A percentile compares a stretch with the other conserved stretches of the same genome.
Conservation (phyloP, 1,284 basidiomycete genomes). For the Cryptococcus deneoformans region DNA sequence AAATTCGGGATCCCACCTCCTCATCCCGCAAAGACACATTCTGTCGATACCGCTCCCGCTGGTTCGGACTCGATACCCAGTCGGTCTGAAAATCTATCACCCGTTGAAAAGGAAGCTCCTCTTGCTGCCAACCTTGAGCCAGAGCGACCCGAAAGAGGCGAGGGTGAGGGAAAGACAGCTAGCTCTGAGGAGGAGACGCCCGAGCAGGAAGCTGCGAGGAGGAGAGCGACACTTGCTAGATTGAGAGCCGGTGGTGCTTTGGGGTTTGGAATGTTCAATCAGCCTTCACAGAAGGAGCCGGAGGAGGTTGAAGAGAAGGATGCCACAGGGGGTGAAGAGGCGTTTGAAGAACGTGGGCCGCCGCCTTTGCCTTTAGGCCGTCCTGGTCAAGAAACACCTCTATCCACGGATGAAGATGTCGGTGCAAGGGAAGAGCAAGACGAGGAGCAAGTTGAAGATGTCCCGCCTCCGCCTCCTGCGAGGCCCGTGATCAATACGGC, state of each 20-base stretch:
- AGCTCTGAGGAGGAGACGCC: conserved; percentile 34
- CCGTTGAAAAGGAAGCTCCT: conserved; percentile 8
- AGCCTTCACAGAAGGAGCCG: conserved; percentile 11
- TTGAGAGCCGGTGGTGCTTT: conserved; percentile 46
- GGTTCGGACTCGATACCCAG: background rate
- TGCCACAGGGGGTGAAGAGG: conserved; percentile 8
- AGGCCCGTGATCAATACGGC: background rate
- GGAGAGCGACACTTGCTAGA: conserved; percentile 44
- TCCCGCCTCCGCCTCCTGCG: background rate
- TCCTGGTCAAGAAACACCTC: conserved; percentile 10
- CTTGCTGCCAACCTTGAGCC: conserved; percentile 2
- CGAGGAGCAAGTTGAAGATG: background rate
- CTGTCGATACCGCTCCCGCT: background rate
- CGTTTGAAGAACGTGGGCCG: background rate
- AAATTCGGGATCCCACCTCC: conserved; percentile 62
- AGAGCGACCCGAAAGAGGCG: background rate
- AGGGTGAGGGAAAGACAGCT: background rate
- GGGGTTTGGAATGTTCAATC: conserved; percentile 44
- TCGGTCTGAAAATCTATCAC: background rate
- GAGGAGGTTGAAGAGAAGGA: conserved; percentile 14
- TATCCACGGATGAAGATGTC: conserved; percentile 4
- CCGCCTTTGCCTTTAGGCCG: conserved; percentile 7
- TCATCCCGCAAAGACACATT: conserved; percentile 15
- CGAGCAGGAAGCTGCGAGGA: conserved; percentile 40
- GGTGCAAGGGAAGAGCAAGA: background rate